Evolutionary conservation across 352 stramenopile genomes (phyloP).

Genomic region (Globisporangium lucens): DNA sequence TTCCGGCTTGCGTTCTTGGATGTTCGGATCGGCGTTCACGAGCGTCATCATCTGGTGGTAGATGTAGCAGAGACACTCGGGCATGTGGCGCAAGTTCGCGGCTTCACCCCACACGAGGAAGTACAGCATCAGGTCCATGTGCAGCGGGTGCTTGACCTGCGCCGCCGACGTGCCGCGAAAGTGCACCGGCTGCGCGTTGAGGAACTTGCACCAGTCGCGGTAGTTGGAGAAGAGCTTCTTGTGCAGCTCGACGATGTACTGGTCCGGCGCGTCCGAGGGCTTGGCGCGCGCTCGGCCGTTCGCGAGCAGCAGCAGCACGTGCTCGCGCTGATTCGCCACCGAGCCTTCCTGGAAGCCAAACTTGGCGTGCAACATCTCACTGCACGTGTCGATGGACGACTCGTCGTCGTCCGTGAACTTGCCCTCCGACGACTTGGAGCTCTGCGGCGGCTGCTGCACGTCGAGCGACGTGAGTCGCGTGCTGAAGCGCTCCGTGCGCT

Average conservation of each 20-base stretch:
- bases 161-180: slow-evolving; percentile 23
- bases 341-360: slow-evolving; percentile 86
- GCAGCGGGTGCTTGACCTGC: slow-evolving; percentile 32
- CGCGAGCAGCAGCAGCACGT: slow-evolving; percentile 74
- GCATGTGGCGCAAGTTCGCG: slow-evolving; percentile 96
- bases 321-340: slow-evolving; percentile 80
- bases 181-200: slow-evolving; percentile 73
- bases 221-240: slow-evolving; percentile 79
- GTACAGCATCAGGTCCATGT: slow-evolving; percentile 95
- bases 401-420: slow-evolving; percentile 58
- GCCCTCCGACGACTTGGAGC: slow-evolving; percentile 16
- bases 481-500: slow-evolving; percentile 60
- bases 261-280: slow-evolving; percentile 41
- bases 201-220: slow-evolving; percentile 70
- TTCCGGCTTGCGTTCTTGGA: slow-evolving; percentile 34
- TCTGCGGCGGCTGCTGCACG: slow-evolving; percentile 26
- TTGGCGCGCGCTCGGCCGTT: slow-evolving; percentile 66
- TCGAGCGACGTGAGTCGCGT: slow-evolving; percentile 55
- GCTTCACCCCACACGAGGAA: slow-evolving; percentile 97
- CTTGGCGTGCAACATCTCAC: slow-evolving; percentile 72
- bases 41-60: slow-evolving; percentile 87
- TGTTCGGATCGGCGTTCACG: slow-evolving; percentile 49
- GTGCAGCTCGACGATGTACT: slow-evolving; percentile 61
- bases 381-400: slow-evolving; percentile 78
- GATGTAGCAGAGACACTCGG: slow-evolving; percentile 97